A percentile compares a stretch with the other conserved stretches of the same genome.
Conservation (phyloP, 495 filamentous ascomycete species). For the Trichoderma erinaceum region DNA sequence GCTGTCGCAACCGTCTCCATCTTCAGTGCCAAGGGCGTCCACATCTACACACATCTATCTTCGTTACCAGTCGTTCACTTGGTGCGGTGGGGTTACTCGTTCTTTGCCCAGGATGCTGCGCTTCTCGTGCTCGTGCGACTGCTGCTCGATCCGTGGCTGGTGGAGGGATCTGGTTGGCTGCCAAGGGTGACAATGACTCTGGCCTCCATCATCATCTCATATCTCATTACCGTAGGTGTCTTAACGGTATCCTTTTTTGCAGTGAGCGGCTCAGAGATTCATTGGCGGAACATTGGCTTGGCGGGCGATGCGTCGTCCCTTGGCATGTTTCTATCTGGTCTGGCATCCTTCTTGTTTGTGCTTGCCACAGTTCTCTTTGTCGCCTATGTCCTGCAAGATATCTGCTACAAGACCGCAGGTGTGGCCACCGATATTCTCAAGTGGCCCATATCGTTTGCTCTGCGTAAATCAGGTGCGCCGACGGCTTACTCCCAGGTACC, state of each 20-base stretch:
- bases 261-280: slow-evolving; percentile 1
- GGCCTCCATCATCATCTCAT: neutral
- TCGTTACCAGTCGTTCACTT: slow-evolving; percentile 4
- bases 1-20: slow-evolving; percentile 4
- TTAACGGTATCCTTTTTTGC: neutral
- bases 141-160: slow-evolving; percentile 5
- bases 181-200: neutral
- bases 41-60: slow-evolving; percentile 12
- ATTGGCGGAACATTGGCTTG: slow-evolving; percentile 15
- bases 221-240: neutral
- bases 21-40: slow-evolving; percentile 13
- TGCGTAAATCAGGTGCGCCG: neutral
- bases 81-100: slow-evolving; percentile 10
- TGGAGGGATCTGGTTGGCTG: neutral
- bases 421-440: slow-evolving; percentile 4
- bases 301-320: slow-evolving; percentile 8
- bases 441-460: neutral
- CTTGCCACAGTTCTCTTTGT: slow-evolving; percentile 9
- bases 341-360: neutral
- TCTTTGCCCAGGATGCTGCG: slow-evolving; percentile 7
- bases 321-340: slow-evolving; percentile 2
- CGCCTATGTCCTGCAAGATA: slow-evolving; percentile 10
- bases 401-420: neutral
- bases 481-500: slow-evolving; percentile 3
- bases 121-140: slow-evolving; percentile 2